These are phyloP conservation scores for Grosmannia huntii DNA, from an alignment of 2,329 filamentous ascomycete species.

Conservation along the genomic window DNA sequence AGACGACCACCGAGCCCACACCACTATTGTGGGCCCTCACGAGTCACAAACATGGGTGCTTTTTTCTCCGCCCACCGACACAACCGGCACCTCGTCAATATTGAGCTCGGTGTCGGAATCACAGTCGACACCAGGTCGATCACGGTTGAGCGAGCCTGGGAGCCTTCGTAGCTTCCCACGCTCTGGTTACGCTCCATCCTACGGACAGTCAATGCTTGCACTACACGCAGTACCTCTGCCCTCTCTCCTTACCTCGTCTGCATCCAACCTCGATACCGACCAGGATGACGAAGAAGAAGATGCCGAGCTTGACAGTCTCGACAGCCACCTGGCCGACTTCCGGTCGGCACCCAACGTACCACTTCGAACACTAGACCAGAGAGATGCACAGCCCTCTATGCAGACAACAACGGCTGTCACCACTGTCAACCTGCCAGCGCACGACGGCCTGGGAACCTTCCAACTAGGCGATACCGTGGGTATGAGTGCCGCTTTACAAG, in stretches of 20 bases:
- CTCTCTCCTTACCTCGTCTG: slow-evolving; percentile 14
- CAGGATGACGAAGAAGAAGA: slow-evolving; percentile 43
- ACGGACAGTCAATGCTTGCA: slow-evolving; percentile 9
- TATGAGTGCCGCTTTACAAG: slow-evolving; percentile 50
- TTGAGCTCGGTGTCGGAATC: slow-evolving; percentile 55
- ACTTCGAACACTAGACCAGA: slow-evolving; percentile 22
- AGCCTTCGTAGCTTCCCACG: slow-evolving; percentile 59
- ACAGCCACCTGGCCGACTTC: slow-evolving; percentile 84
- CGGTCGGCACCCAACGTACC: slow-evolving; percentile 41
- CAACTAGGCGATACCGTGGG: slow-evolving; percentile 42
- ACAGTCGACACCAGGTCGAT: slow-evolving; percentile 54
- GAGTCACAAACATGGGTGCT: slow-evolving; percentile 92
- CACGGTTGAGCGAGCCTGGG: slow-evolving; percentile 66
- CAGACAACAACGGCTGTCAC: neutral
- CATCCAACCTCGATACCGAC: neutral
- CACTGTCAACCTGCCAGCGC: slow-evolving; percentile 52
- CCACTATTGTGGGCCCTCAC: slow-evolving; percentile 18
- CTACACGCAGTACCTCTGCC: slow-evolving; percentile 17
- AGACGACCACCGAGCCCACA: slow-evolving; percentile 1
- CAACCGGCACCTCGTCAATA: slow-evolving; percentile 38
- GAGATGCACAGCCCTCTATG: neutral
- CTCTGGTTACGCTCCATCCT: slow-evolving; percentile 28
- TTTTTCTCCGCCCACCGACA: slow-evolving; percentile 63
- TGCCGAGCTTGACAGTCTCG: slow-evolving; percentile 79
- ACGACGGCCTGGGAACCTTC: slow-evolving; percentile 88